Evolutionary conservation across 169 alveolate genomes (phyloP).

Genomic region (Plasmodium billcollinsi): DNA sequence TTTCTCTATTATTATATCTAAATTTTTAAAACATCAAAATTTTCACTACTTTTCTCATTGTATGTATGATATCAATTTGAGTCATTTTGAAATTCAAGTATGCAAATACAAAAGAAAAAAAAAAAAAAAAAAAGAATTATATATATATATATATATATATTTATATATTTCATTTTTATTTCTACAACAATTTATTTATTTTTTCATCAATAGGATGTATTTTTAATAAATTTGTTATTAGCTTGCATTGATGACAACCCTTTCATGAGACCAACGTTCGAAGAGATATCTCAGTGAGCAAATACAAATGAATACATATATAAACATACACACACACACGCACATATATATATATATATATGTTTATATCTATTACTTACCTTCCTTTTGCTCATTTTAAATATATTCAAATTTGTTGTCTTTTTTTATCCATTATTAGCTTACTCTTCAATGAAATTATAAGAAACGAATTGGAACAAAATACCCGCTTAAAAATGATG

Average conservation of each 20-base stretch:
- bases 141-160: neutral
- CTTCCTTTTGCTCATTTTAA: neutral
- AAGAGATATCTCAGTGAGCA: constrained; percentile 15
- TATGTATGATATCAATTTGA: constrained; percentile 21
- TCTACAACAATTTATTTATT: neutral
- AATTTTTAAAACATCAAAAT: constrained; percentile 57
- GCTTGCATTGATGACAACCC: constrained; percentile 59
- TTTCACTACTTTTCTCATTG: constrained; percentile 56
- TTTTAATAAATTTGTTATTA: constrained; percentile 34
- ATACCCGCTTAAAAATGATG: constrained; percentile 1
- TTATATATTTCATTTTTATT: neutral
- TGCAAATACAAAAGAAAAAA: too few species aligned
- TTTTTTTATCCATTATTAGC: constrained; percentile 4
- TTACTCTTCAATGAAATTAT: constrained; percentile 31
- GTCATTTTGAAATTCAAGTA: constrained; percentile 60
- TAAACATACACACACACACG: neutral
- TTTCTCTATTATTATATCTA: constrained; percentile 37
- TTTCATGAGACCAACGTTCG: constrained; percentile 61
- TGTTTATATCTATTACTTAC: neutral
- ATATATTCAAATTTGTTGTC: neutral
- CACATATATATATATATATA: neutral
- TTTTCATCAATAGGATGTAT: constrained; percentile 20
- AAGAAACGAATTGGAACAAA: constrained; percentile 29
- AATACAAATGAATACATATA: neutral
- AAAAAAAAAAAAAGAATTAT: neutral